These are phyloP conservation scores for Alternaria brassicae DNA, from an alignment of 2,329 filamentous ascomycete species.

Conservation along the genomic window DNA sequence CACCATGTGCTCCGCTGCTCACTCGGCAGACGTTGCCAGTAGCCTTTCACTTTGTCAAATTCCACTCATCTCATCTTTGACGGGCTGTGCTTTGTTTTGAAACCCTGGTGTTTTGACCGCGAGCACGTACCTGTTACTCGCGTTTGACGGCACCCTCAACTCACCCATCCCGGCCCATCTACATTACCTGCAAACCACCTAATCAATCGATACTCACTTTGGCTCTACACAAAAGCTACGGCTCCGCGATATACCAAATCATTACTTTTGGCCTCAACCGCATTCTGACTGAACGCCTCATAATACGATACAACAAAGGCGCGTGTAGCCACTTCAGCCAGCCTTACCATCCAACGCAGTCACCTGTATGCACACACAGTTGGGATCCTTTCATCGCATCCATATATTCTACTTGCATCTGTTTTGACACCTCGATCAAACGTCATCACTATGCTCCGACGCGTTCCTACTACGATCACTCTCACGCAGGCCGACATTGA, in stretches of 20 bases:
- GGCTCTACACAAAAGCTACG: neutral
- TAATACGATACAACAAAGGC: neutral
- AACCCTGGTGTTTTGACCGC: neutral
- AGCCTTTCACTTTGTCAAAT: neutral
- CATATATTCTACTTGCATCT: neutral
- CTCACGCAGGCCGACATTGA: conserved; percentile 75
- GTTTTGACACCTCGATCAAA: neutral
- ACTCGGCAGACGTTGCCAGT: neutral
- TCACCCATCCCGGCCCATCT: neutral
- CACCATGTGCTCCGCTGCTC: conserved; percentile 21
- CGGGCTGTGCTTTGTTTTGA: neutral
- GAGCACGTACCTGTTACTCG: neutral
- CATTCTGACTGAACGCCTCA: neutral
- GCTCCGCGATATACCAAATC: neutral
- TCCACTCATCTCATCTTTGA: conserved; percentile 1
- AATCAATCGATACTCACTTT: neutral
- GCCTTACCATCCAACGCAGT: neutral
- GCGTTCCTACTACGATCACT: conserved; percentile 70
- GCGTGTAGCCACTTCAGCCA: neutral
- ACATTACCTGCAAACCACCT: neutral
- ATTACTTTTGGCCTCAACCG: neutral
- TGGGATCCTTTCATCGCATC: neutral
- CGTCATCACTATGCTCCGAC: conserved; percentile 65
- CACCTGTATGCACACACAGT: neutral
- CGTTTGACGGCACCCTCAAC: neutral